Conservation (phyloP, 306 rosid species). For the Pterocarpus santalinus region DNA sequence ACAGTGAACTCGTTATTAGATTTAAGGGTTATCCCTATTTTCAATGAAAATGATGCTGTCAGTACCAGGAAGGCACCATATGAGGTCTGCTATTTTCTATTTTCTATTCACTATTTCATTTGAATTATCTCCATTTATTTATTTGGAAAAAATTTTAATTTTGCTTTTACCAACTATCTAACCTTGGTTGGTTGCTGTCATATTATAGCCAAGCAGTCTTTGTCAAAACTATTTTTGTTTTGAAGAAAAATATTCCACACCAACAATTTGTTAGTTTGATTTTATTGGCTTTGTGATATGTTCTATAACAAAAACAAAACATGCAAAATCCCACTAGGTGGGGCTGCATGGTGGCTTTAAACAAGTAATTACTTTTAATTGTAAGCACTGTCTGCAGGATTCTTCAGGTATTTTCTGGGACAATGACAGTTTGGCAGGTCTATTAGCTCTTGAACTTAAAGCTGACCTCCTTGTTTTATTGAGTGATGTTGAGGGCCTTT, state of each 20-base stretch:
- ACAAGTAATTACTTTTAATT: conserved; percentile 43
- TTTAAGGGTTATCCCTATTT: conserved; percentile 85
- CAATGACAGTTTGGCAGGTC: conserved; percentile 95
- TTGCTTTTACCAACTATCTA: conserved; percentile 5
- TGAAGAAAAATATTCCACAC: not conserved
- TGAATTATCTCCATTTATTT: conserved; percentile 25
- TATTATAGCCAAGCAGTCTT: not conserved
- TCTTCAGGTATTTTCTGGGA: conserved; percentile 98
- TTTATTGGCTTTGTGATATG: conserved; percentile 1
- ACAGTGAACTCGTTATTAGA: conserved; percentile 74
- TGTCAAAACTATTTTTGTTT: not conserved
- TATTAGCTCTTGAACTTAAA: conserved; percentile 86
- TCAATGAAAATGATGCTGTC: conserved; percentile 98
- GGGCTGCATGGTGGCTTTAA: conserved; percentile 8
- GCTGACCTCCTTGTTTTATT: conserved; percentile 92
- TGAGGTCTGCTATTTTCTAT: conserved; percentile 58
- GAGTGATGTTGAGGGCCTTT: conserved; percentile 98
- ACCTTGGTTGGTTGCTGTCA: conserved; percentile 8
- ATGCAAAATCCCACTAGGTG: not conserved
- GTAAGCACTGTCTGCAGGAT: conserved; percentile 70
- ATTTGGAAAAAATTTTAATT: not conserved
- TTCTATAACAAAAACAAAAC: conserved; percentile 1
- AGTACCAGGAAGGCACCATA: conserved; percentile 93
- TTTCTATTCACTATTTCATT: conserved; percentile 15
- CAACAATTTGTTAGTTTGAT: not conserved